Evolutionary conservation across 2,329 filamentous ascomycete species (phyloP).

Genomic region (Trichoderma guizhouense): DNA sequence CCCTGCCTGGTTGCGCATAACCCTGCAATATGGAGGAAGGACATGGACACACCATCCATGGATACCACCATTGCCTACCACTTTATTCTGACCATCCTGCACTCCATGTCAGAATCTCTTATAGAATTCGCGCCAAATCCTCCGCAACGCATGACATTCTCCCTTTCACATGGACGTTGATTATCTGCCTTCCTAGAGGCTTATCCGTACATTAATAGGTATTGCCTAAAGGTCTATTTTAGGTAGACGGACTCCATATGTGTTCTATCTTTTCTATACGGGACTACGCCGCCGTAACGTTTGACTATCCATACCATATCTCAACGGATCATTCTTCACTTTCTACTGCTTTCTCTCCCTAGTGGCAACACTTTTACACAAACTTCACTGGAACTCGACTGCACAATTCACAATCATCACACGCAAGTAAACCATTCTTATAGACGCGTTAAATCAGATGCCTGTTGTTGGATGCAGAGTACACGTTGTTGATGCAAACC

Average conservation of each 20-base stretch:
- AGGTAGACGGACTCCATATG: background rate
- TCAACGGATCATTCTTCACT: background rate
- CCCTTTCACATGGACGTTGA: background rate
- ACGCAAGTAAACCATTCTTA: background rate
- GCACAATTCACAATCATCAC: background rate
- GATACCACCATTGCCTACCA: background rate
- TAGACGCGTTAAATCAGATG: conserved; percentile 20
- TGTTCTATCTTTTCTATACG: background rate
- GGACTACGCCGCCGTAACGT: background rate
- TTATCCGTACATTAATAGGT: too few relatives aligned
- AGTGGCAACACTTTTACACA: background rate
- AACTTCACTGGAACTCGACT: background rate
- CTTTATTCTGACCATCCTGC: background rate
- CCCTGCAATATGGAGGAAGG: background rate
- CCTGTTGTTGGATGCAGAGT: conserved; percentile 26
- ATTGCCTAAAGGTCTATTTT: background rate
- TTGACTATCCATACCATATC: background rate
- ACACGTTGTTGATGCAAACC: conserved; percentile 36
- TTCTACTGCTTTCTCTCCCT: background rate
- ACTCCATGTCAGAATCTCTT: background rate
- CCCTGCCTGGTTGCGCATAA: background rate
- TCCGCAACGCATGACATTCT: background rate
- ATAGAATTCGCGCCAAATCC: background rate
- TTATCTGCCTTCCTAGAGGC: too few relatives aligned
- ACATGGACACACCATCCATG: background rate